Base-by-base conservation (phyloP, 352 stramenopile genomes). In the Pythium inflatum region DNA sequence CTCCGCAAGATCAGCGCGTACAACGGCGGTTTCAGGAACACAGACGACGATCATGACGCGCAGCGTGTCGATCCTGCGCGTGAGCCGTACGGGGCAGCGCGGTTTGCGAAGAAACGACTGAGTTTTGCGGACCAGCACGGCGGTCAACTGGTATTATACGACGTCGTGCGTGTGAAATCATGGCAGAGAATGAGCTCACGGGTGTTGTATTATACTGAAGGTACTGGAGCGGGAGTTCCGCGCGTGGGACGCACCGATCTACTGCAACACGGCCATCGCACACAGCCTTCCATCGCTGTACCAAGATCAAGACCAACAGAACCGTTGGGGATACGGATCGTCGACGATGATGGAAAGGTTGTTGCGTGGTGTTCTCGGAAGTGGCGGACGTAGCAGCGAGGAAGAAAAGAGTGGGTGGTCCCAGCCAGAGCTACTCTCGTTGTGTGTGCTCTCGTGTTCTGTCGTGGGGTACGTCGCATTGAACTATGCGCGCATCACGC, bases 51-150 rank as follows among this genome's bases (percentile, higher is more conserved):
- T 0, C 38, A 61, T 61, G 48, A 80, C 62, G 22, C 71, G 5
- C 1, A 20, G 9, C n/a, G 16, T 31, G 30, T 30, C 7, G 43
- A 51, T 7, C n/a, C 6, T 8, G 27, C 72, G 20, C 59, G 72
- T 28, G n/a, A 41, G 12, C 12, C 28, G 20, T n/a, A 33, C 30
- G 49, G 49, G 27, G 33, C n/a, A 18, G 28, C 49, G 77, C 77
- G 30, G 68, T 87, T 40, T 73, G 75, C 56, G 33, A 89, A 90
- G 71, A 90, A 90, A 61, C 66, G 68, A 38, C 70, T 90, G 1
- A 86, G 77, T 58, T 90, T 90, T 62, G 82, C 82, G 0, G 82
- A 90, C 63, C 80, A 90, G 53, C 73, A 78, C 54, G 82, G 80
- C 36, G 66, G 76, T 49, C 64, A 79, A 64, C 68, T 90, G 60